A percentile compares a stretch with the other conserved stretches of the same genome.
phyloP scores from a whole-genome alignment of 148 eudicot genomes.

The Fagopyrum esculentum region DNA sequence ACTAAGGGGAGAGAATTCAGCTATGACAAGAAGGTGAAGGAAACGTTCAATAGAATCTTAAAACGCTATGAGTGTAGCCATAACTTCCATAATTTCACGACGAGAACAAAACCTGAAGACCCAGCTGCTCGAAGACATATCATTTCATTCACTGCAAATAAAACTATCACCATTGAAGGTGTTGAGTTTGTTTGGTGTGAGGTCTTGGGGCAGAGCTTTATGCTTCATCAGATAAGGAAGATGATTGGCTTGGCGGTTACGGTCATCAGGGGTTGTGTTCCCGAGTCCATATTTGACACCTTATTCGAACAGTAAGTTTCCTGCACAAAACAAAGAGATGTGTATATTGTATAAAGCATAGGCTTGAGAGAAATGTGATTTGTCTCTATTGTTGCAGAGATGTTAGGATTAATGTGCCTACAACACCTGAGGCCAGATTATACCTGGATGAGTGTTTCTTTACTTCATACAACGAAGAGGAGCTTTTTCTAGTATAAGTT shows the following conservation, averaged over 20 bases:
- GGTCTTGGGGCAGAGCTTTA: slow-evolving; percentile 91
- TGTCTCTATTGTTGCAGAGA: slow-evolving; percentile 33
- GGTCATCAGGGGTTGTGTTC: slow-evolving; percentile 63
- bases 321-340: not conserved
- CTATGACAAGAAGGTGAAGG: slow-evolving; percentile 62
- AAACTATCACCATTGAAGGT: slow-evolving; percentile 53
- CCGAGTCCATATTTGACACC: slow-evolving; percentile 56
- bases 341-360: not conserved
- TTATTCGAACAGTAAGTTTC: slow-evolving; percentile 58
- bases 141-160: slow-evolving; percentile 65
- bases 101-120: slow-evolving; percentile 77
- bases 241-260: slow-evolving; percentile 90
- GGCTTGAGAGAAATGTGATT: not conserved
- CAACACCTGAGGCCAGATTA: slow-evolving; percentile 92
- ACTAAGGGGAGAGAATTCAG: slow-evolving; percentile 27
- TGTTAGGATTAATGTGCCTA: slow-evolving; percentile 64
- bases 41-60: slow-evolving; percentile 63
- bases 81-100: slow-evolving; percentile 89
- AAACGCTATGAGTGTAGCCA: slow-evolving; percentile 74
- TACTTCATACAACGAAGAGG: slow-evolving; percentile 52
- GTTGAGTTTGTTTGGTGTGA: slow-evolving; percentile 92
- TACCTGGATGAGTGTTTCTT: slow-evolving; percentile 89
- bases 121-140: slow-evolving; percentile 78
- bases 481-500: no score
- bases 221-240: slow-evolving; percentile 95